Evolutionary conservation across 768 basidiomycete species (phyloP).

Genomic region (Fistulinella prunicolor): DNA sequence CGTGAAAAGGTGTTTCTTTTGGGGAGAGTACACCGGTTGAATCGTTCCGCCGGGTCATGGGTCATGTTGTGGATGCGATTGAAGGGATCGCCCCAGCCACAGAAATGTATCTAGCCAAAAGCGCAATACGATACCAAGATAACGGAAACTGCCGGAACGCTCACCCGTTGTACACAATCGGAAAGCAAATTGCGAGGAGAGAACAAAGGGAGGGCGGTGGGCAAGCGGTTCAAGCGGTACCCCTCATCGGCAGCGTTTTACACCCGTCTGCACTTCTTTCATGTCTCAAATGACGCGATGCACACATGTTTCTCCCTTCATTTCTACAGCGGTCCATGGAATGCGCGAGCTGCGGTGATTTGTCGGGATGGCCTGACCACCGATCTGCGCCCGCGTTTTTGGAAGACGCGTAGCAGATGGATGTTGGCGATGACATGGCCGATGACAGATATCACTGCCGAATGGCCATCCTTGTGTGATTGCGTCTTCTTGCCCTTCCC

Average conservation of each 20-base stretch:
- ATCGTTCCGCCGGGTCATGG: not conserved
- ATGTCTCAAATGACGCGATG: not conserved
- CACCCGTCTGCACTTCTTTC: too few species aligned
- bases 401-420: not conserved
- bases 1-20: not conserved
- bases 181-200: not conserved
- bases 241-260: not conserved
- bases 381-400: not conserved
- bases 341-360: not conserved
- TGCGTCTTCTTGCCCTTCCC: too few species aligned
- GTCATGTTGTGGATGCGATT: conserved; percentile 5
- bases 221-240: too few species aligned
- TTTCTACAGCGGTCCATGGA: not conserved
- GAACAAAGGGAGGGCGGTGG: not conserved
- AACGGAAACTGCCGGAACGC: not conserved
- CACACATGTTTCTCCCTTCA: not conserved
- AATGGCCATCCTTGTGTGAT: too few species aligned
- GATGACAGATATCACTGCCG: too few species aligned
- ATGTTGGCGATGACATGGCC: too few species aligned
- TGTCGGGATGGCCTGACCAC: not conserved
- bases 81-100: conserved; percentile 9
- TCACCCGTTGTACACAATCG: not conserved
- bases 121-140: conserved; percentile 2
- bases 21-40: not conserved
- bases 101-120: conserved; percentile 11